Base-by-base conservation (phyloP, 345 rosid genomes). In the Euphorbia tirucalli region DNA sequence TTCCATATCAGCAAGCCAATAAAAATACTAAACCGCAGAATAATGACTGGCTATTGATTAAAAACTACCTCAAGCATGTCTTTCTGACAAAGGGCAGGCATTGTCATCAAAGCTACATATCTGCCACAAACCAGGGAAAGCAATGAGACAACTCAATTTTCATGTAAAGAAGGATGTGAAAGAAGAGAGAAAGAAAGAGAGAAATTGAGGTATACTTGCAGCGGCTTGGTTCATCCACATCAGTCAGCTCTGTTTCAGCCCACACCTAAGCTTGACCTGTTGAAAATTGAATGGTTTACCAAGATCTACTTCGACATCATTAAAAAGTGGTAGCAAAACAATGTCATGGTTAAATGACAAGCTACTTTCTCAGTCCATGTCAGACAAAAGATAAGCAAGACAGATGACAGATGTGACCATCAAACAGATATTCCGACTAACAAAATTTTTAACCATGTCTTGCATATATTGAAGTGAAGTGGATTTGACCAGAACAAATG, bases 261-360 rank as follows among this genome's bases (percentile, higher is more conserved):
- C 66, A 62, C 66, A 62, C 66, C 66, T 62, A 32, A 62, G 66
- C 49, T 62, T 64, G 52, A 64, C 68, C 66, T 62, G 66, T 62
- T 49, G 30, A 66, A 27, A 14, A n/a, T n/a, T n/a, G n/a, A n/a
- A n/a, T n/a, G n/a, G n/a, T n/a, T n/a, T n/a, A 8, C 18, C 1
- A 48, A 28, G 37, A 37, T 13, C 3, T 28, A 50, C 32, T 21
- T 49, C 28, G 5, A 19, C 1, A 62, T 37, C 28, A 37, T 62
- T 39, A 11, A 21, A 39, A 39, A 4, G 13, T 10, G n/a, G 25
- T 10, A 37, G 28, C 49, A 62, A 22, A 25, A n/a, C 32, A 14
- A 11, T 10, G 28, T n/a, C 30, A 27, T 25, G 15, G 1, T 50
- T 1, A 66, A n/a, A 50, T 28, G 35, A 43, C 22, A 13, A 35